A percentile compares a stretch with the other conserved stretches of the same genome.
phyloP scores from a whole-genome alignment of 2,329 filamentous ascomycete species.

The Fusarium sp. region DNA sequence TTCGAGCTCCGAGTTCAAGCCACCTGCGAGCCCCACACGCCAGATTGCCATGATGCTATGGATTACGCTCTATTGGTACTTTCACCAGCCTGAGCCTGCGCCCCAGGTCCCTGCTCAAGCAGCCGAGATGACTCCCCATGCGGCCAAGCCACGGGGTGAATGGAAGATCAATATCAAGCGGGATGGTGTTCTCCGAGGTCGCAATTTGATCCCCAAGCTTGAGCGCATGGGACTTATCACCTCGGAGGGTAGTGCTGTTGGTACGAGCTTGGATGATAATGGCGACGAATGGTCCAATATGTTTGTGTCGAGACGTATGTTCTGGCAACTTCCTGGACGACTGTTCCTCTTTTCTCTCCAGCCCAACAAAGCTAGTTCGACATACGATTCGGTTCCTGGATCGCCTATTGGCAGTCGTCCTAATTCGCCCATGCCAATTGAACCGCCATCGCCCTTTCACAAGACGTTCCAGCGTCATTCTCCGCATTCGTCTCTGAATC shows the following conservation, averaged over 20 bases:
- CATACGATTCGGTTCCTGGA: slow-evolving; percentile 58
- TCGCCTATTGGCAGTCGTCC: slow-evolving; percentile 70
- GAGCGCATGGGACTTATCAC: slow-evolving; percentile 93
- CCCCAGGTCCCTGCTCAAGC: slow-evolving; percentile 73
- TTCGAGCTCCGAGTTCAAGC: slow-evolving; percentile 83
- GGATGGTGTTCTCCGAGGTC: slow-evolving; percentile 89
- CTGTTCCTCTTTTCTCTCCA: slow-evolving; percentile 90
- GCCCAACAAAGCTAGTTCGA: slow-evolving; percentile 61
- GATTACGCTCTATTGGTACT: slow-evolving; percentile 97
- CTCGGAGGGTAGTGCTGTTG: slow-evolving; percentile 82
- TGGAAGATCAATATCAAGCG: slow-evolving; percentile 89
- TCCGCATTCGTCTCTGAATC: slow-evolving; percentile 45
- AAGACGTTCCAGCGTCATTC: slow-evolving; percentile 51
- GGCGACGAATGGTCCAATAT: slow-evolving; percentile 81
- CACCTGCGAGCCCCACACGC: slow-evolving; percentile 83
- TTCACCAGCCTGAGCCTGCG: slow-evolving; percentile 85
- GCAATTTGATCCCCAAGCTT: slow-evolving; percentile 88
- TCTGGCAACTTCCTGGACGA: slow-evolving; percentile 92
- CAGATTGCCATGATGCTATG: slow-evolving; percentile 98
- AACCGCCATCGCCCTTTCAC: slow-evolving; percentile 41
- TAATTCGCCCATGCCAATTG: slow-evolving; percentile 63
- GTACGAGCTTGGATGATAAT: slow-evolving; percentile 72
- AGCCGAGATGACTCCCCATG: slow-evolving; percentile 75
- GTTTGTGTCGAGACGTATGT: slow-evolving; percentile 85
- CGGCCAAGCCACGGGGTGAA: slow-evolving; percentile 83